Evolutionary conservation across 805 yeast species (phyloP).

Genomic region (Candida tibetensis): DNA sequence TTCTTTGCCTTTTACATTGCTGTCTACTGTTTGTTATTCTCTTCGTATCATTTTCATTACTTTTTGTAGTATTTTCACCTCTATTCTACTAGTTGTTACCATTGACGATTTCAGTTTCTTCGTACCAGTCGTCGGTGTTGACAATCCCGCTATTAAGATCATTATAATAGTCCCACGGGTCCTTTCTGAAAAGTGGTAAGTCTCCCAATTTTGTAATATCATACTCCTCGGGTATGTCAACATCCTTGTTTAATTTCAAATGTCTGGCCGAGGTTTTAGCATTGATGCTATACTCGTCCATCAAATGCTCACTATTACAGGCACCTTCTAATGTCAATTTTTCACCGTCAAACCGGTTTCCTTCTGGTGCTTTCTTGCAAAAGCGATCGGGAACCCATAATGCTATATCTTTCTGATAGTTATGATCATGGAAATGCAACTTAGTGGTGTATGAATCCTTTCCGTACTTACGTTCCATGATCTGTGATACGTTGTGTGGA

Average conservation of each 20-base stretch:
- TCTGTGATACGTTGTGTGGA: constrained; percentile 30
- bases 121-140: constrained; percentile 1
- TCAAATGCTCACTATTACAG: constrained; percentile 31
- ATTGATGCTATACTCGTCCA: constrained; percentile 37
- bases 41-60: too few species aligned
- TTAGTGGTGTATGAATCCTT: constrained; percentile 27
- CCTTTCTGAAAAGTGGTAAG: constrained; percentile 42
- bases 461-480: constrained; percentile 34
- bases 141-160: constrained; percentile 2
- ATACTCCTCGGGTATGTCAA: constrained; percentile 25
- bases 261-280: constrained; percentile 26
- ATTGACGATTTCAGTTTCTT: neutral
- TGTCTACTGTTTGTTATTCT: too few species aligned
- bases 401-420: constrained; percentile 41
- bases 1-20: too few species aligned
- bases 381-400: constrained; percentile 47
- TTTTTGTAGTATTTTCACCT: too few species aligned
- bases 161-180: constrained; percentile 12
- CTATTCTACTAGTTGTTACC: too few species aligned
- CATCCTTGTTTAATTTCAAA: constrained; percentile 16
- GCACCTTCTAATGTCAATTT: constrained; percentile 37
- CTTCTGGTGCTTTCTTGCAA: constrained; percentile 19
- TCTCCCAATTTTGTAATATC: constrained; percentile 22
- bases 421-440: constrained; percentile 25
- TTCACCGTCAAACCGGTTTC: constrained; percentile 15